Evolutionary conservation across 169 alveolate genomes (phyloP).

Genomic region (Perkinsus marinus): DNA sequence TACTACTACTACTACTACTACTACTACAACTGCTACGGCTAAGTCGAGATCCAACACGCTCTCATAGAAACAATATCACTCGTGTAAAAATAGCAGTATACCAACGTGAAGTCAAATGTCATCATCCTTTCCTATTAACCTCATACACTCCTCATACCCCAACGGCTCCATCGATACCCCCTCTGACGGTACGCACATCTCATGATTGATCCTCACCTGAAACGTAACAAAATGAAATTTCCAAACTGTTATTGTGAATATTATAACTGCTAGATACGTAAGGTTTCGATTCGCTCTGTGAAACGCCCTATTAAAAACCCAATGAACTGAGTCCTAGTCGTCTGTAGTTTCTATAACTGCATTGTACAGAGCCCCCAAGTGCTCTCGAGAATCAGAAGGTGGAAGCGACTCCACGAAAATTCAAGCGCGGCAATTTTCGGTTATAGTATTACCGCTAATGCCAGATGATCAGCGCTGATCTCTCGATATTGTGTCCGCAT

Average conservation of each 20-base stretch:
- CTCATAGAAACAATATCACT: neutral
- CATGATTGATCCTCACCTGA: neutral
- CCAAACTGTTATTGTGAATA: too few species aligned
- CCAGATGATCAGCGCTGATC: neutral
- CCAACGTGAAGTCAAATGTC: neutral
- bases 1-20: too few species aligned
- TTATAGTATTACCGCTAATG: neutral
- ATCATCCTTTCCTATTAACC: neutral
- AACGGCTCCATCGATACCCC: neutral
- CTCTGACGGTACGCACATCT: neutral
- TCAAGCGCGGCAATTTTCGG: neutral
- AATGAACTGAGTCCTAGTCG: too few species aligned
- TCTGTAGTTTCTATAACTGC: too few species aligned
- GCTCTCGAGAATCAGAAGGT: too few species aligned
- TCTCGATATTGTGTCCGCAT: neutral
- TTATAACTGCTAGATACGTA: too few species aligned
- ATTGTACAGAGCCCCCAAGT: too few species aligned
- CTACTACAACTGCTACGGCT: too few species aligned
- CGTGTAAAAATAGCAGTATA: neutral
- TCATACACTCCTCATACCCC: neutral
- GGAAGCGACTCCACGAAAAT: too few species aligned
- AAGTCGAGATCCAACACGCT: neutral
- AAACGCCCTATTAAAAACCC: too few species aligned
- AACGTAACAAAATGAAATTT: too few species aligned
- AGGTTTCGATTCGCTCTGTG: too few species aligned